Base-by-base conservation (phyloP, 345 rosid species). In the Abelmoschus esculentus region DNA sequence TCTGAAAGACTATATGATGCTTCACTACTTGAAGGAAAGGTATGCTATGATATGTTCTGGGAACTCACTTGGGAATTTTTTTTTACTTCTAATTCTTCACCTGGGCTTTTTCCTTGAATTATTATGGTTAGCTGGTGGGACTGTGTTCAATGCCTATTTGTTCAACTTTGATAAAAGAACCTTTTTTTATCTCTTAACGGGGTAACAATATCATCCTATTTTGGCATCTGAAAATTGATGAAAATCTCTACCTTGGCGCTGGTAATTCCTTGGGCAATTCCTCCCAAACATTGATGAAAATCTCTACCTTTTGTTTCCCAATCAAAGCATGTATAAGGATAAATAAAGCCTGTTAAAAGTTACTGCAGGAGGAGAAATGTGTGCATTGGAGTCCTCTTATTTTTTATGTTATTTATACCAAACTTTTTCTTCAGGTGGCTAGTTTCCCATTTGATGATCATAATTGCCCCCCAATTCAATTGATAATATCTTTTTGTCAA, bases 371-470 rank as follows among this genome's bases (percentile, higher is more conserved):
- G 32, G 59, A 66, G 13, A 10, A 38, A 56, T 18, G 42, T 22
- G 52, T 26, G 22, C 14, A 44, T 8, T 7, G 32, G 3, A 47
- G 53, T 29, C 61, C 22, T 64, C 66, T 55, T 72, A 50, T 66
- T 32, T 31, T 14, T 78, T 17, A 53, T 53, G 57, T 53, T 18
- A 47, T 47, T 53, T 34, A 31, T 40, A 17, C 64, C 4, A 17
- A 56, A 32, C 55, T 72, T 69, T 63, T 73, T 61, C 49, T 71
- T 64, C 88, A 90, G 96, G 90, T 90, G 76, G 96, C 96, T 65
- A 82, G 96, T 77, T 90, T 90, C 84, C 96, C 96, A 58, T 90
- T 90, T 71, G 93, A 88, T 76, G 96, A 90, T 69, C 96, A 90
- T 73, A 90, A 90, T 77, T 88, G 93, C 77, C 96, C 96, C 53